phyloP scores from a whole-genome alignment of 257 asterid species.

The Solanum boliviense region DNA sequence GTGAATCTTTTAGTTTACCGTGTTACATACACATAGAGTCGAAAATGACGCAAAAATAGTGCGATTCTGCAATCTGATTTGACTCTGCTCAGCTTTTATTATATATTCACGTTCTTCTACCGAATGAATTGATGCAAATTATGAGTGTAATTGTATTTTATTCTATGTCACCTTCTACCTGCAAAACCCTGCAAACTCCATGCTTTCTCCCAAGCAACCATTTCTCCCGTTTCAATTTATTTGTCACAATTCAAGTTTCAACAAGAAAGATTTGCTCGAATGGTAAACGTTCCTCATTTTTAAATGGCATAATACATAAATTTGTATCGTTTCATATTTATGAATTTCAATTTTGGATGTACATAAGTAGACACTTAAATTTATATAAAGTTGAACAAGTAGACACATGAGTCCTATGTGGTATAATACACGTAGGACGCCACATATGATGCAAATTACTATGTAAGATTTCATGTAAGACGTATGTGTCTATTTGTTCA shows the following conservation, averaged over 20 bases:
- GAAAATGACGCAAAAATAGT: slow-evolving; percentile 7
- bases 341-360: too few species aligned
- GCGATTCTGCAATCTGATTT: slow-evolving; percentile 2
- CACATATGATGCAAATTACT: background rate
- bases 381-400: too few species aligned
- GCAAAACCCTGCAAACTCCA: slow-evolving; percentile 25
- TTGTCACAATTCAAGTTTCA: background rate
- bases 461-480: too few species aligned
- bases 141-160: background rate
- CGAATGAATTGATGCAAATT: background rate
- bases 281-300: too few species aligned
- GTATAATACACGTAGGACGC: background rate
- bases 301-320: background rate
- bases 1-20: background rate
- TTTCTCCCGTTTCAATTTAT: slow-evolving; percentile 1
- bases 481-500: too few species aligned
- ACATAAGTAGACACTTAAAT: too few species aligned
- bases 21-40: background rate
- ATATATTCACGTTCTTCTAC: background rate
- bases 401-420: background rate
- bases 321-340: too few species aligned
- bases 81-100: background rate
- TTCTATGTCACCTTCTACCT: background rate
- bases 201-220: slow-evolving; percentile 35
- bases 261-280: background rate